Evolutionary conservation across 129 eudicot species (phyloP).

Genomic region (Pittosporum tobira): DNA sequence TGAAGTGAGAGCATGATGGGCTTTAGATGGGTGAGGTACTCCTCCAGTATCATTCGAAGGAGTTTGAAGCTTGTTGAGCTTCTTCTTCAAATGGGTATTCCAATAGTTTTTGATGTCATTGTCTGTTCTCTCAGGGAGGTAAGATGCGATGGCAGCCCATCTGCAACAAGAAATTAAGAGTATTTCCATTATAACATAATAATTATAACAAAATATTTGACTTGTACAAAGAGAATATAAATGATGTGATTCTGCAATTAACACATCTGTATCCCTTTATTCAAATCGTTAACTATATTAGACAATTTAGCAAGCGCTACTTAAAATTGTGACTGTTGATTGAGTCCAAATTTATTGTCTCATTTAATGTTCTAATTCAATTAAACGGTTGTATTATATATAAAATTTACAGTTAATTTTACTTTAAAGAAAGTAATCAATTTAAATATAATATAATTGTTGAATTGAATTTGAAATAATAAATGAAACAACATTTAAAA

Average conservation of each 20-base stretch:
- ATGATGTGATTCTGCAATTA: too few relatives aligned
- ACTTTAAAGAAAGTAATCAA: too few relatives aligned
- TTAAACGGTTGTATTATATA: too few relatives aligned
- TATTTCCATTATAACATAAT: background rate
- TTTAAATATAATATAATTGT: too few relatives aligned
- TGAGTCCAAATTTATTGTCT: too few relatives aligned
- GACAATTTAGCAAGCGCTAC: too few relatives aligned
- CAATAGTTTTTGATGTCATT: conserved; percentile 45
- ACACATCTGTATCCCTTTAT: too few relatives aligned
- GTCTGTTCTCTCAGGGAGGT: conserved; percentile 47
- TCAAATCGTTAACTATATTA: too few relatives aligned
- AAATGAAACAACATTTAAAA: background rate
- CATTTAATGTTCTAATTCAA: too few relatives aligned
- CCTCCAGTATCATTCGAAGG: background rate
- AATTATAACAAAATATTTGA: background rate
- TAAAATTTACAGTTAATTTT: too few relatives aligned
- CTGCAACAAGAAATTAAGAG: conserved; percentile 16
- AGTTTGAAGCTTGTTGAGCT: conserved; percentile 28
- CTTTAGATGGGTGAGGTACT: background rate
- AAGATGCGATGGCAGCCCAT: conserved; percentile 56
- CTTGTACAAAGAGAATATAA: too few relatives aligned
- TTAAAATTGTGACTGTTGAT: too few relatives aligned
- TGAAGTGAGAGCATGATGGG: background rate
- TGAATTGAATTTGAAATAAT: background rate
- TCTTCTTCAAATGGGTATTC: conserved; percentile 44